Evolutionary conservation across 2,329 filamentous ascomycete genomes (phyloP), one percentile per base, ranked within the genome.

Genomic region (Fusarium sulawesiense): DNA sequence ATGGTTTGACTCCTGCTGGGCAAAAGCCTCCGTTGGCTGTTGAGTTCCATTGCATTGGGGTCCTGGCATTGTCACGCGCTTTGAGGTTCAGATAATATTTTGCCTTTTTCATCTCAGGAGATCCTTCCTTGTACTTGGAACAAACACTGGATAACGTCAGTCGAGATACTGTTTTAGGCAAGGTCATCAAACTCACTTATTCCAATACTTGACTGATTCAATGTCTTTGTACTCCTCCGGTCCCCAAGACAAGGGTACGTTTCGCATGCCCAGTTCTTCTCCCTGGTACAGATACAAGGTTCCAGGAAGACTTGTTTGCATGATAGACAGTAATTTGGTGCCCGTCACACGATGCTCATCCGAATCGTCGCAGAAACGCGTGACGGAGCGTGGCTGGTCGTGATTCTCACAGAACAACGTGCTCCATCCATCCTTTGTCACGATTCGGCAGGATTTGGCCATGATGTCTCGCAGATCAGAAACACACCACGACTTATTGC

Each of bases 241-340:
- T 21, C 83, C 83, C 83, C 88, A 88, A 0, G 82, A 79, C 7
- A 78, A 79, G 0, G 89, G 88, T 6, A 88, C 82, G 69, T 91
- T 91, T 16, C 87, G 81, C 79, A 88, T 87, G 3, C 88, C 89
- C 11, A 91, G 83, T 72, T 92, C 89, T 73, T 92, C 88, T 27
- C 89, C 89, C 73, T 92, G 89, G 74, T 91, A 91, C 3, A 92
- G 79, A 75, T 88, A 92, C 2, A 89, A 82, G 0, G 89, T 91
- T 14, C 89, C 89, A 14, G 83, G 78, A 81, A 88, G 80, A 3
- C 81, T 83, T 0, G 78, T 76, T 63, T 87, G 82, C 68, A 89
- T 80, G 2, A 88, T 80, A 0, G 88, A 86, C 4, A 91, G 79
- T 75, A 91, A 84, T 76, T 90, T 91, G 10, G 86, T 87, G 0